phyloP scores from a whole-genome alignment of 129 eudicot genomes.

The Logfia minima region DNA sequence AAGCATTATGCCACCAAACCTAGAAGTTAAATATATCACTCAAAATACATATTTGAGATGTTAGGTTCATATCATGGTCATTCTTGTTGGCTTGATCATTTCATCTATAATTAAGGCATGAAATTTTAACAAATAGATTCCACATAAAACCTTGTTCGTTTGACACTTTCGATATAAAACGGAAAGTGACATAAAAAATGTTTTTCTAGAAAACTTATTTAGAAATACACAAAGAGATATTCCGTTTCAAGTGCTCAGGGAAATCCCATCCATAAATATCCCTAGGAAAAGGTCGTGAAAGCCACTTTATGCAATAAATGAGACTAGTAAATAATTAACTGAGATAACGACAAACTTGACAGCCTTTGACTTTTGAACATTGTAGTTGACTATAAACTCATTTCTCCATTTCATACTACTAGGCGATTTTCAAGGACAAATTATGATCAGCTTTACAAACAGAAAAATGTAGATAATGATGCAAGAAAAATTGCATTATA shows the following conservation, averaged over 20 bases:
- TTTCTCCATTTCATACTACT: neutral
- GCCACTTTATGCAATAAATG: constrained; percentile 18
- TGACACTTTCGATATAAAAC: neutral
- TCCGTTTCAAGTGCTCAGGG: neutral
- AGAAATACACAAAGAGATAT: neutral
- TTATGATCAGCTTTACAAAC: neutral
- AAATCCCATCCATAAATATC: constrained; percentile 7
- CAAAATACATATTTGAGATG: neutral
- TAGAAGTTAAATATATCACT: neutral
- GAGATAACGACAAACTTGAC: constrained; percentile 15
- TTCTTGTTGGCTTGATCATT: constrained; percentile 12
- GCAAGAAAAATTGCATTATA: no score
- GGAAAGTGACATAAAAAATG: constrained; percentile 1
- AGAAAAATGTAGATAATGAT: no score
- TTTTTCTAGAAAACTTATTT: neutral
- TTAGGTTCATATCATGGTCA: constrained; percentile 19
- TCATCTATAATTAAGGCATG: neutral
- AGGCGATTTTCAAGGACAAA: neutral
- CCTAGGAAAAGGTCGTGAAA: neutral
- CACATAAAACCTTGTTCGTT: neutral
- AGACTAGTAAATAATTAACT: neutral
- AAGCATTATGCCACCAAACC: neutral
- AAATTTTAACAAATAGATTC: neutral
- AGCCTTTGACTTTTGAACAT: constrained; percentile 11
- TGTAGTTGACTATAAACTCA: constrained; percentile 2